Evolutionary conservation across 805 yeast genomes (phyloP).

Genomic region (Teunomyces tritomae): DNA sequence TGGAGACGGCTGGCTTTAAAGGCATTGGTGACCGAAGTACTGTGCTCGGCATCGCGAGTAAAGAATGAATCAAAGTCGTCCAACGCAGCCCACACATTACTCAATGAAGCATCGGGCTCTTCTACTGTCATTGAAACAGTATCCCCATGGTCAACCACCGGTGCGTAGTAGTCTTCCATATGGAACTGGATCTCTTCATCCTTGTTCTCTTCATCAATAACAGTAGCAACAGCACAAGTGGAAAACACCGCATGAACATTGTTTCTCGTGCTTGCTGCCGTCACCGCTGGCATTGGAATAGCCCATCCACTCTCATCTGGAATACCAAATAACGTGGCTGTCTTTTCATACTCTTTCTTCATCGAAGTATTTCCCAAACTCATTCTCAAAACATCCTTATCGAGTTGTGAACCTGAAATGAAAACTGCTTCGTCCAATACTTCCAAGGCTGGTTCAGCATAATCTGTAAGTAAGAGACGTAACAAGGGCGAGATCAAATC

Average conservation of each 20-base stretch:
- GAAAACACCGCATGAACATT: constrained; percentile 95
- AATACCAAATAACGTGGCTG: constrained; percentile 89
- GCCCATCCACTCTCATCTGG: constrained; percentile 98
- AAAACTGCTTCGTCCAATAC: constrained; percentile 82
- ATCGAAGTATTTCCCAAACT: constrained; percentile 80
- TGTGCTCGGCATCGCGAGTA: constrained; percentile 52
- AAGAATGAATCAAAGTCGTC: constrained; percentile 88
- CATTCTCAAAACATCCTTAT: constrained; percentile 87
- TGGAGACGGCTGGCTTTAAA: constrained; percentile 1
- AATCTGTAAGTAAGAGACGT: constrained; percentile 75
- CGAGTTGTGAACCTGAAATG: constrained; percentile 88
- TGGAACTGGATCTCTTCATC: constrained; percentile 51
- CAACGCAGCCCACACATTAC: constrained; percentile 89
- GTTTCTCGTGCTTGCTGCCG: constrained; percentile 83
- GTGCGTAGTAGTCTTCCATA: constrained; percentile 54
- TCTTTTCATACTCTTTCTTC: constrained; percentile 77
- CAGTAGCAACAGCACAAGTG: constrained; percentile 58
- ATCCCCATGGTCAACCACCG: constrained; percentile 39
- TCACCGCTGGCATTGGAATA: constrained; percentile 89
- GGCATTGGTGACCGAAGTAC: constrained; percentile 23
- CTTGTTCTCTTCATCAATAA: constrained; percentile 20
- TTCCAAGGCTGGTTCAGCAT: constrained; percentile 83
- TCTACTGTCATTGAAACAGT: constrained; percentile 50
- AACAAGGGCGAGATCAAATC: constrained; percentile 89
- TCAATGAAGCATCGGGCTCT: constrained; percentile 70